These are phyloP conservation scores for Olyra latifolia DNA, from an alignment of 176 grass and related monocot species.

Conservation along the genomic window DNA sequence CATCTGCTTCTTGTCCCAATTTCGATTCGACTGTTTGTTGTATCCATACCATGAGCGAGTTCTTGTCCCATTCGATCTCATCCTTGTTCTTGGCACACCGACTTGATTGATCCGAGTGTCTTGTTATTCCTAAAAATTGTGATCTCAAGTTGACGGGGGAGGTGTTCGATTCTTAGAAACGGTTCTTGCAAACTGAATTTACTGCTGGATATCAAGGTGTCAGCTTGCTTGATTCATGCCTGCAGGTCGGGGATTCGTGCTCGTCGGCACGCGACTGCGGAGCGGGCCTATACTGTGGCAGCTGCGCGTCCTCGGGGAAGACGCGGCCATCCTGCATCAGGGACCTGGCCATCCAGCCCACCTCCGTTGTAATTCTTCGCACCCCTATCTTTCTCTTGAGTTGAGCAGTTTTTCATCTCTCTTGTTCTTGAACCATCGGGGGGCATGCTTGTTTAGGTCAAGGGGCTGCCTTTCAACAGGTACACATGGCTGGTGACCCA, in stretches of 20 bases:
- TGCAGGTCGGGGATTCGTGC: constrained; percentile 61
- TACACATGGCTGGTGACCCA: constrained; percentile 97
- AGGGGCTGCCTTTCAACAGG: constrained; percentile 76
- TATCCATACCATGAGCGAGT: not conserved
- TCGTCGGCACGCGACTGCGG: constrained; percentile 72
- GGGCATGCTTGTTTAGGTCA: constrained; percentile 47
- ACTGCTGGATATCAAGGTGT: not conserved
- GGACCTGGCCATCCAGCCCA: constrained; percentile 75
- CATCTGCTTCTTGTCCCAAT: not conserved
- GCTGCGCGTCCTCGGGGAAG: constrained; percentile 66
- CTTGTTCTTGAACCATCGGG: not conserved
- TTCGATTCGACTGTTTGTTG: not conserved
- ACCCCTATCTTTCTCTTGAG: not conserved
- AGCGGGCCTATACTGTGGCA: constrained; percentile 75
- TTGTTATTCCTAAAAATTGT: not conserved
- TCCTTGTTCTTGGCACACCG: not conserved
- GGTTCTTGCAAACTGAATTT: constrained; percentile 13
- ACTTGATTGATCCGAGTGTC: not conserved
- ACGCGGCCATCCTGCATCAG: constrained; percentile 63
- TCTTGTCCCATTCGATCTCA: constrained; percentile 28
- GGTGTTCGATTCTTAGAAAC: not conserved
- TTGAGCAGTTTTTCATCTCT: not conserved
- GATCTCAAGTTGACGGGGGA: not conserved
- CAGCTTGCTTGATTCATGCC: not conserved
- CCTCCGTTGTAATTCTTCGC: constrained; percentile 54